Percentiles rank a stretch among this genome's conserved stretches.
These are phyloP conservation scores for Dioszegia aurantiaca DNA, from an alignment of 768 basidiomycete species.

Conservation along the genomic window DNA sequence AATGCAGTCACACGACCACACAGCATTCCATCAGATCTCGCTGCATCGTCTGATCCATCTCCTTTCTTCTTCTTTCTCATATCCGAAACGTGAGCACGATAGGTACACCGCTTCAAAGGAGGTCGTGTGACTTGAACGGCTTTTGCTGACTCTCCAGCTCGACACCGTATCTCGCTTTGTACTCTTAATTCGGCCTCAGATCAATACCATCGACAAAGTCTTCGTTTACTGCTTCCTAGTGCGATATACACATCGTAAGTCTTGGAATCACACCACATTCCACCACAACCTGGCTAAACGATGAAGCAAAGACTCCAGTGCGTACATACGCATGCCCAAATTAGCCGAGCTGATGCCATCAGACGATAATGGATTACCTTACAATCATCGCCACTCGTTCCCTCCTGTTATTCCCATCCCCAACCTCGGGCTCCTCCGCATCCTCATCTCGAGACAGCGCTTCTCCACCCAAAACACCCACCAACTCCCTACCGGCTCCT, in stretches of 20 bases:
- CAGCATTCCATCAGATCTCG: background rate
- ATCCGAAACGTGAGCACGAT: background rate
- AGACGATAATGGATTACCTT: constrained; percentile 39
- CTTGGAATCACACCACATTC: too few relatives aligned
- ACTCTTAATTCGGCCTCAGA: background rate
- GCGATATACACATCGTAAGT: too few relatives aligned
- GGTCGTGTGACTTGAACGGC: constrained; percentile 10
- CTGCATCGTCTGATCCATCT: background rate
- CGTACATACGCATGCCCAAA: too few relatives aligned
- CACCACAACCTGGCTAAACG: too few relatives aligned
- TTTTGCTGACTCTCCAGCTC: background rate
- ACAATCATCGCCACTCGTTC: constrained; percentile 37
- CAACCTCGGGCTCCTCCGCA: constrained; percentile 1
- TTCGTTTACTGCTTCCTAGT: too few relatives aligned
- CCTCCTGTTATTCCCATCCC: constrained; percentile 29
- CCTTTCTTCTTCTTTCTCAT: constrained; percentile 1
- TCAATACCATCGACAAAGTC: too few relatives aligned
- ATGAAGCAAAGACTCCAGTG: too few relatives aligned
- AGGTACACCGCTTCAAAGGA: constrained; percentile 6
- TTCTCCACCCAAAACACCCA: constrained; percentile 22
- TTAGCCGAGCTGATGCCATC: background rate
- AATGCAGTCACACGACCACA: background rate
- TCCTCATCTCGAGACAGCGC: background rate
- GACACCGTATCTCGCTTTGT: background rate
- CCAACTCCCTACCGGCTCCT: constrained; percentile 18